Base-by-base conservation (phyloP, 352 stramenopile species). In the Peronospora destructor region DNA sequence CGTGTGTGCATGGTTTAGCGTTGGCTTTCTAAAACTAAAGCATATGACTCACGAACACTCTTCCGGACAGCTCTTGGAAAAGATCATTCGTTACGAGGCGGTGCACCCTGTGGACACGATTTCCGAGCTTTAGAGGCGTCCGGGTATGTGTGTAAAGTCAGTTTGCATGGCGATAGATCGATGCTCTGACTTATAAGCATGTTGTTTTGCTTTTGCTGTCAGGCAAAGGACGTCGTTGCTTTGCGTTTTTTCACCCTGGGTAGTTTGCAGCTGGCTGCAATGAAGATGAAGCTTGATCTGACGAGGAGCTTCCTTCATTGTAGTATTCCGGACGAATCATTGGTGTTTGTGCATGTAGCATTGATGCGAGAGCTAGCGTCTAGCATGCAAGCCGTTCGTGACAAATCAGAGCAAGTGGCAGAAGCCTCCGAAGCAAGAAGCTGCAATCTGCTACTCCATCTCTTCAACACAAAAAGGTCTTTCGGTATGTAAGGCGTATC, bases 371-470 rank as follows among this genome's bases (percentile, higher is more conserved):
- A 92, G 36, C 68, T 97, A 1, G 91, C 93, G 6, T 66, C 64
- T 11, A 94, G 84, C 52, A 98, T 98, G 92, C 62, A 79, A 28
- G 84, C 96, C 51, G 94, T 98, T 48, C 75, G 74, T 13, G 72
- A 91, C 1, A 68, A 68, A 57, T 94, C 75, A 7, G 75, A 90
- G 35, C 70, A 71, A 48, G 63, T 89, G 44, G 35, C 62, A 16
- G 72, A 92, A 46, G 61, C 74, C 28, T 67, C 70, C 6, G 56
- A 87, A 40, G 72, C 76, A 12, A 71, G n/a, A 74, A 32, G 70
- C 84, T 45, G 92, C 94, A 12, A 95, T 97, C 28, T 98, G 98
- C 59, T 98, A 98, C 68, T 98, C 93, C 1, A 98, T 98, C 59
- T 97, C 76, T 7, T 91, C 91, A 32, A 95, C 92, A 4, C 85